Conservation (phyloP, 2,329 filamentous ascomycete species). For the Fusarium sp. region DNA sequence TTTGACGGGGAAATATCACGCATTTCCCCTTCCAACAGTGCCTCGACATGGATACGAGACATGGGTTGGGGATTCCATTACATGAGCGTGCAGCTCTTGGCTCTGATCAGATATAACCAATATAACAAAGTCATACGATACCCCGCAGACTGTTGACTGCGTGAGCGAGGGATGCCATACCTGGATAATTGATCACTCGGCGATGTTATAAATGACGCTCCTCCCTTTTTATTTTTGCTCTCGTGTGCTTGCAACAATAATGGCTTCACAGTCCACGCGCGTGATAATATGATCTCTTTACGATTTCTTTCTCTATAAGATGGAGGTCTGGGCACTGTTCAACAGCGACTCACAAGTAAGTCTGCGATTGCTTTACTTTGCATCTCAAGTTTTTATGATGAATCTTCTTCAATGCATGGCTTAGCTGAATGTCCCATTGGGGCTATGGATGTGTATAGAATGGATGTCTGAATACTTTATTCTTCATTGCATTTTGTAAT, state of each 20-base stretch:
- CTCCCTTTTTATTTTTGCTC: conserved; percentile 1
- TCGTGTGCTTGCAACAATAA: background rate
- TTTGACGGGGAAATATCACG: conserved; percentile 16
- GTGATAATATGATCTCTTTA: too few species aligned
- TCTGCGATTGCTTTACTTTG: background rate
- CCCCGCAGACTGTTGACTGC: conserved; percentile 38
- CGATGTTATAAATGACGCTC: conserved; percentile 35
- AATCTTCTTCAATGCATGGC: conserved; percentile 52
- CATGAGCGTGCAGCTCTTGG: conserved; percentile 49
- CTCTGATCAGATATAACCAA: conserved; percentile 23
- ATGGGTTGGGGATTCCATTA: conserved; percentile 44
- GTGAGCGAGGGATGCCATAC: conserved; percentile 20
- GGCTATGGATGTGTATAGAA: conserved; percentile 48
- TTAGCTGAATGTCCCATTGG: conserved; percentile 51
- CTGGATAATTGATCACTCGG: conserved; percentile 20
- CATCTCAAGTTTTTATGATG: conserved; percentile 45
- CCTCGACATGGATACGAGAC: conserved; percentile 30
- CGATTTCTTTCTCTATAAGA: background rate
- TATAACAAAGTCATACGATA: conserved; percentile 42
- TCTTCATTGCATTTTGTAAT: background rate
- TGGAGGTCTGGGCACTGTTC: background rate
- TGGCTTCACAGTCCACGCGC: background rate
- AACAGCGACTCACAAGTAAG: conserved; percentile 20
- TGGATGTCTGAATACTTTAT: conserved; percentile 49
- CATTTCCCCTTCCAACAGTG: conserved; percentile 16